Evolutionary conservation across 345 rosid species (phyloP).

Genomic region (Mallotus nudiflorus): DNA sequence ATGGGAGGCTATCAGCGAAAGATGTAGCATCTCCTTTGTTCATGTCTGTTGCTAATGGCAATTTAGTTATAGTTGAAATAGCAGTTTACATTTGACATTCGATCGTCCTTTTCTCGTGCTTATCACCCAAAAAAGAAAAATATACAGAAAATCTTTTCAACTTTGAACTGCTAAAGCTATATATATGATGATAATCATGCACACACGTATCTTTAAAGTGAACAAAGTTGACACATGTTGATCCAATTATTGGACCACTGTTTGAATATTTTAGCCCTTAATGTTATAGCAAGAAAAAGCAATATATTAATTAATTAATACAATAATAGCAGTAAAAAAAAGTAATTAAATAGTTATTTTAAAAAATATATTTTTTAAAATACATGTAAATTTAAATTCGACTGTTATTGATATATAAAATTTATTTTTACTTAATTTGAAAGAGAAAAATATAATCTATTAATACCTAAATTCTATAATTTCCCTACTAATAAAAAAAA

Average conservation of each 20-base stretch:
- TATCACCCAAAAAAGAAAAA: too few relatives aligned
- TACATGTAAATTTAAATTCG: too few relatives aligned
- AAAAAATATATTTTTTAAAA: too few relatives aligned
- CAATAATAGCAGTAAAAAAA: too few relatives aligned
- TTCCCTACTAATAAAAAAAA: too few relatives aligned
- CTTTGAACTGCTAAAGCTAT: slow-evolving; percentile 3
- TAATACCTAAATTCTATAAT: too few relatives aligned
- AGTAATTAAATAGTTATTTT: too few relatives aligned
- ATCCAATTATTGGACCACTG: neutral
- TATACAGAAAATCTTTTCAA: neutral
- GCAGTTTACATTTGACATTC: neutral
- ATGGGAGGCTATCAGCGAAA: slow-evolving; percentile 13
- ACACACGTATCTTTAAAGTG: slow-evolving; percentile 9
- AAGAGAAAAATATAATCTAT: too few relatives aligned
- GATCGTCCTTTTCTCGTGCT: neutral
- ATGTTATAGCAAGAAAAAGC: neutral
- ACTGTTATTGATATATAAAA: too few relatives aligned
- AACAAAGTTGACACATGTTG: neutral
- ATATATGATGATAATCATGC: too few relatives aligned
- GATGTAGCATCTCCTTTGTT: slow-evolving; percentile 16
- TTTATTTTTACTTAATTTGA: too few relatives aligned
- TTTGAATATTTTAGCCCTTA: neutral
- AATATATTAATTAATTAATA: too few relatives aligned
- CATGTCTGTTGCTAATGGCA: neutral
- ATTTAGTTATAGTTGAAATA: neutral